These are phyloP conservation scores for Oryza nivara DNA, from an alignment of 176 grass and related monocot species.

Conservation along the genomic window DNA sequence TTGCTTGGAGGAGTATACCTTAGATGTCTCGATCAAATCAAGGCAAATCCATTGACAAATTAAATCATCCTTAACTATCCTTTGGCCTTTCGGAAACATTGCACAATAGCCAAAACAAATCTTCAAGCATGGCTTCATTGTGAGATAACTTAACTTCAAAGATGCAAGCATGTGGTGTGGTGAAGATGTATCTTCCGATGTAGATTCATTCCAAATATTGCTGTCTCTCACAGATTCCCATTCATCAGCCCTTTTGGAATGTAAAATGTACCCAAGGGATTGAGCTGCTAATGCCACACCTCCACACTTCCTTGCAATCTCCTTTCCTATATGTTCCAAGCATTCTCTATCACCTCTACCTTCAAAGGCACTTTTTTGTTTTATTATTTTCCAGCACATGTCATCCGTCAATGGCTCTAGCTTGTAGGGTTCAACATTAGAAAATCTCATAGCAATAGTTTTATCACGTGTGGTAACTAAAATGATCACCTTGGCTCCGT, in stretches of 20 bases:
- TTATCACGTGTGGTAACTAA: not conserved
- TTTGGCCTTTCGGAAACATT: slow-evolving; percentile 18
- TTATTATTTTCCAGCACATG: not conserved
- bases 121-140: slow-evolving; percentile 1
- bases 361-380: not conserved
- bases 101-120: slow-evolving; percentile 42
- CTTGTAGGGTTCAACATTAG: not conserved
- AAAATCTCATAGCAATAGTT: not conserved
- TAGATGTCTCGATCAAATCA: not conserved
- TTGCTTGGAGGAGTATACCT: not conserved
- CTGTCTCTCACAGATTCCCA: not conserved
- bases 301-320: slow-evolving; percentile 32
- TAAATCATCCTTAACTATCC: slow-evolving; percentile 30
- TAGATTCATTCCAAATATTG: slow-evolving; percentile 6
- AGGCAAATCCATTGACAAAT: slow-evolving; percentile 40
- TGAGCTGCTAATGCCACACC: slow-evolving; percentile 43
- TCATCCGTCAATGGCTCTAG: not conserved
- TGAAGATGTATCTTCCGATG: not conserved
- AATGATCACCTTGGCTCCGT: not conserved
- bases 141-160: slow-evolving; percentile 23
- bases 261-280: slow-evolving; percentile 35
- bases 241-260: not conserved
- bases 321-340: not conserved
- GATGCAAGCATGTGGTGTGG: slow-evolving; percentile 15
- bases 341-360: not conserved